phyloP scores from a whole-genome alignment of 495 filamentous ascomycete species.

The Alectoria sarmentosa region DNA sequence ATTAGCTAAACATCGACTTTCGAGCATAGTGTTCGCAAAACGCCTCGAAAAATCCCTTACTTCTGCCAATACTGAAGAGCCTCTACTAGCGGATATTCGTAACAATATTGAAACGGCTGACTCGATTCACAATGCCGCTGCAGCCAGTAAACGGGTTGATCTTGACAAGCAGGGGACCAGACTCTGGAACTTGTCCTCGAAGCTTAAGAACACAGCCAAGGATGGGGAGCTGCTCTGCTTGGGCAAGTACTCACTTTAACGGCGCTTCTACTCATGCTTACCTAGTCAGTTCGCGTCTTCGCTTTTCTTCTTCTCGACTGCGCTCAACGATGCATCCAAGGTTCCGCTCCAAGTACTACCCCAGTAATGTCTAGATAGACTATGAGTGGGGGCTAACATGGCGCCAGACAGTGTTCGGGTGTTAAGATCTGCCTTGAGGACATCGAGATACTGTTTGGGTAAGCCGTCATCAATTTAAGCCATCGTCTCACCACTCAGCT shows the following conservation, averaged over 20 bases:
- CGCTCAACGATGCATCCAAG: conserved; percentile 36
- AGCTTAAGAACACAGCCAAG: conserved; percentile 32
- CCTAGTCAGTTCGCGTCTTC: conserved; percentile 48
- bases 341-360: conserved; percentile 14
- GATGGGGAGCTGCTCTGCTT: conserved; percentile 25
- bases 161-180: conserved; percentile 48
- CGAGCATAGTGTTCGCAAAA: conserved; percentile 29
- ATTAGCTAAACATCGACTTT: neutral
- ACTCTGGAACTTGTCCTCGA: conserved; percentile 64
- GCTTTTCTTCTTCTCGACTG: conserved; percentile 63
- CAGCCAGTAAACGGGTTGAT: conserved; percentile 27
- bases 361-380: neutral
- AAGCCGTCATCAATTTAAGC: conserved; percentile 22
- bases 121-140: conserved; percentile 4
- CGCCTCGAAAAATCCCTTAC: conserved; percentile 27
- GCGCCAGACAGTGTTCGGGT: conserved; percentile 45
- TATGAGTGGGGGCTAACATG: neutral
- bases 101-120: conserved; percentile 17
- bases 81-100: conserved; percentile 11
- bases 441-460: conserved; percentile 60
- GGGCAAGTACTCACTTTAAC: conserved; percentile 8
- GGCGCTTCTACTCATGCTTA: conserved; percentile 4
- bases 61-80: conserved; percentile 5
- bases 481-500: conserved; percentile 15
- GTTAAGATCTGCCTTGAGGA: conserved; percentile 60